A percentile compares a stretch with the other conserved stretches of the same genome.
Evolutionary conservation across 78 protist genomes (phyloP).

Genomic region (Paratrimastix pyriformis): DNA sequence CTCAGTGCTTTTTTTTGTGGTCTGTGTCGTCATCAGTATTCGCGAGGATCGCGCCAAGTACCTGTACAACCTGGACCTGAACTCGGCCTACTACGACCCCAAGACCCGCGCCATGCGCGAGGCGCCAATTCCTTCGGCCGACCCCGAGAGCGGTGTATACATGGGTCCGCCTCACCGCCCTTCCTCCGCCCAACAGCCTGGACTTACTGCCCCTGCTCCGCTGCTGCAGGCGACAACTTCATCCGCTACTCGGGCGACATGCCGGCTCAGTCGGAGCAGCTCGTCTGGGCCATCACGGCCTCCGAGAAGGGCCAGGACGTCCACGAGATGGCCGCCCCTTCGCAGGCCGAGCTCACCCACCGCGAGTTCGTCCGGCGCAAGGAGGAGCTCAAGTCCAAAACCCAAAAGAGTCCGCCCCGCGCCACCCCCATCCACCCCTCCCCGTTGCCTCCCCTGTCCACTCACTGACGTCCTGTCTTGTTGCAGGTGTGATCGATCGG

Average conservation of each 20-base stretch:
- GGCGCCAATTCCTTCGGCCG: conserved; percentile 51
- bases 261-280: background rate
- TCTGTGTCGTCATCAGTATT: background rate
- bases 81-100: conserved; percentile 94
- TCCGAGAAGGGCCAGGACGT: conserved; percentile 58
- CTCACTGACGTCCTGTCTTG: no score
- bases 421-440: background rate
- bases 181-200: background rate
- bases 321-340: conserved; percentile 80
- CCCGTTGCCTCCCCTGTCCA: background rate
- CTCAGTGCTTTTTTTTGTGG: background rate
- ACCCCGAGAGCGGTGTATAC: background rate
- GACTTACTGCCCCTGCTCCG: background rate
- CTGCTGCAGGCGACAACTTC: conserved; percentile 71
- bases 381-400: background rate
- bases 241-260: conserved; percentile 36
- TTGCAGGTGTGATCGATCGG: conserved; percentile 35
- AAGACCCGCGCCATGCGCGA: conserved; percentile 93
- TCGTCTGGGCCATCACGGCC: conserved; percentile 23
- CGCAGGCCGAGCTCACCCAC: conserved; percentile 64
- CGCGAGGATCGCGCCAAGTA: conserved; percentile 96
- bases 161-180: background rate
- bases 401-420: background rate
- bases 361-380: background rate
- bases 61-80: conserved; percentile 73